Conservation (phyloP, 805 yeast species). For the Tetrapisispora taiwanensis region DNA sequence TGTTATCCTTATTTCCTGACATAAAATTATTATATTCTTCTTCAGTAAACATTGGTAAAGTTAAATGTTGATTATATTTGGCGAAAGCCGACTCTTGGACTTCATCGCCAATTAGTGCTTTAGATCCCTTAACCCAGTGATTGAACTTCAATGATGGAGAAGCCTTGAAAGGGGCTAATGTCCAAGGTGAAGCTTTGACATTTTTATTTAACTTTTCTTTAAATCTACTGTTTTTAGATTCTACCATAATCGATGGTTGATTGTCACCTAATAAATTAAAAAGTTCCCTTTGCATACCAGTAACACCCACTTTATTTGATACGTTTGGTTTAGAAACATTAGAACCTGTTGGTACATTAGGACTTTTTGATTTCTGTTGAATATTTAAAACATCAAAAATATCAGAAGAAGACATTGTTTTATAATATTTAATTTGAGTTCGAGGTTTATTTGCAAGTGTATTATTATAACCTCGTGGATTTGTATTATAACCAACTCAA, state of each 20-base stretch:
- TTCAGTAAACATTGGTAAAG: constrained; percentile 56
- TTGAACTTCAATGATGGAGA: constrained; percentile 42
- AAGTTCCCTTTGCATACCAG: constrained; percentile 84
- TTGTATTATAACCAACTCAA: no score
- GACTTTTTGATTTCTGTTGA: constrained; percentile 19
- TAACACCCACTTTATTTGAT: constrained; percentile 22
- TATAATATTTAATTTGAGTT: not conserved
- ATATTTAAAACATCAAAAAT: constrained; percentile 69
- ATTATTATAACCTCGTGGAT: no score
- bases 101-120: constrained; percentile 30
- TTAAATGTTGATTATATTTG: constrained; percentile 58
- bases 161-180: constrained; percentile 50
- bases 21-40: constrained; percentile 51
- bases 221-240: constrained; percentile 36
- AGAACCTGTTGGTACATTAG: constrained; percentile 11
- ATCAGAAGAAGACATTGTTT: constrained; percentile 41
- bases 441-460: no score
- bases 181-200: constrained; percentile 77
- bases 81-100: constrained; percentile 48
- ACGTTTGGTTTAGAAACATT: constrained; percentile 1
- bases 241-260: constrained; percentile 72
- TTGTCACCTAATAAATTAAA: constrained; percentile 84
- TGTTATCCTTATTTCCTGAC: constrained; percentile 25
- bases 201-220: constrained; percentile 54
- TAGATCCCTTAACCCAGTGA: constrained; percentile 84